Evolutionary conservation across 441 rosid species (phyloP).

Genomic region (Biscutella auriculata): DNA sequence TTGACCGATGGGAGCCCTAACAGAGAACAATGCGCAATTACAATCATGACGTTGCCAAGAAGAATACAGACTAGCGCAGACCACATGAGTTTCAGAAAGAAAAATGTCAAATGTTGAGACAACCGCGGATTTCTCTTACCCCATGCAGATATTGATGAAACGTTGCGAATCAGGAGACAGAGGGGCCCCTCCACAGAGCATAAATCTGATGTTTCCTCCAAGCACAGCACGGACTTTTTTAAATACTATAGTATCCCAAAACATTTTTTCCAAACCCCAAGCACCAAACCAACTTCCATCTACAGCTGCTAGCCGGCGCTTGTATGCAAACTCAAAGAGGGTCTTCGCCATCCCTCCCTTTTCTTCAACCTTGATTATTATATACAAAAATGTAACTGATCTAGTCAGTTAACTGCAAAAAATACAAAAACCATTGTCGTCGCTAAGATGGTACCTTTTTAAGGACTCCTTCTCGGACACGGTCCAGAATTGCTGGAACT

Average conservation of each 20-base stretch:
- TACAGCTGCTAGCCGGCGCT: slow-evolving; percentile 58
- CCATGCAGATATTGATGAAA: slow-evolving; percentile 86
- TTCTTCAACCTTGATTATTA: slow-evolving; percentile 48
- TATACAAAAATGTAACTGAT: not conserved
- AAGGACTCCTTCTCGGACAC: slow-evolving; percentile 73
- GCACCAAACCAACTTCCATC: slow-evolving; percentile 98
- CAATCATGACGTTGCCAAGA: not conserved
- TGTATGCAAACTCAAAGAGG: slow-evolving; percentile 59
- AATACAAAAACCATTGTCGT: not conserved
- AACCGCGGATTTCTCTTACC: slow-evolving; percentile 41
- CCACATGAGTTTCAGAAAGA: not conserved
- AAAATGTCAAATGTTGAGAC: not conserved
- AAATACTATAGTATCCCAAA: slow-evolving; percentile 70
- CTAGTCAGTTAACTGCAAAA: not conserved
- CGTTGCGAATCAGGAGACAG: slow-evolving; percentile 74
- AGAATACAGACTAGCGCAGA: not conserved
- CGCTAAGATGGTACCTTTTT: slow-evolving; percentile 41
- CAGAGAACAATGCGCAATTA: not conserved
- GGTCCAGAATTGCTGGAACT: slow-evolving; percentile 86
- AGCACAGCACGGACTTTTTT: slow-evolving; percentile 53
- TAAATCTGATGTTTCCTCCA: slow-evolving; percentile 65
- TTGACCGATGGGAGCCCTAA: slow-evolving; percentile 79
- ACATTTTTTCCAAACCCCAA: slow-evolving; percentile 63
- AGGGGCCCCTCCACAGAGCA: slow-evolving; percentile 95
- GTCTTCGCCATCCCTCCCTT: slow-evolving; percentile 63